Conservation (phyloP, 352 stramenopile species). For the Phytophthora palmivora region DNA sequence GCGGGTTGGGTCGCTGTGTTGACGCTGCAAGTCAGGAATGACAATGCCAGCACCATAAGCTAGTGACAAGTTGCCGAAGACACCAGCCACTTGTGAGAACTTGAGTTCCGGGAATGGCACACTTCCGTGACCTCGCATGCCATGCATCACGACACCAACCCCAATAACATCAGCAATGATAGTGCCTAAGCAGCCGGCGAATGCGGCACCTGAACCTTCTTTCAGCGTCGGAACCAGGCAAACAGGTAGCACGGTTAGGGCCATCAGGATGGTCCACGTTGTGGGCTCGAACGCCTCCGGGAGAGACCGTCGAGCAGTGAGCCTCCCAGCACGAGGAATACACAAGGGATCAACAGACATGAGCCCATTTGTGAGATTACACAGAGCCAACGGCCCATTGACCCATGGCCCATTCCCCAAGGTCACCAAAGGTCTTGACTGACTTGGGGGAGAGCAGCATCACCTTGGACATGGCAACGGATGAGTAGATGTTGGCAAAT, state of each 20-base stretch:
- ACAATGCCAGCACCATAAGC: constrained; percentile 59
- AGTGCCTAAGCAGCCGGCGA: constrained; percentile 52
- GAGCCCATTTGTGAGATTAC: constrained; percentile 49
- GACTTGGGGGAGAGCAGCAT: constrained; percentile 32
- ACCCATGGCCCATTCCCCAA: constrained; percentile 59
- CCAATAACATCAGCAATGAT: constrained; percentile 53
- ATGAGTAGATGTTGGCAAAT: constrained; percentile 35
- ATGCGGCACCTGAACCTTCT: constrained; percentile 46
- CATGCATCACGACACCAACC: constrained; percentile 43
- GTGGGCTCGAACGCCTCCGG: constrained; percentile 44
- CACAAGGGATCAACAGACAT: constrained; percentile 51
- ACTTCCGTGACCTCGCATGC: constrained; percentile 45
- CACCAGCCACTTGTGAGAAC: constrained; percentile 46
- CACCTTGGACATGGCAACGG: constrained; percentile 35
- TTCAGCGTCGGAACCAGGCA: constrained; percentile 61
- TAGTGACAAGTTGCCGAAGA: constrained; percentile 62
- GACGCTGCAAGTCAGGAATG: constrained; percentile 53
- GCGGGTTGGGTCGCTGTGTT: constrained; percentile 53
- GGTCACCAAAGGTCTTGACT: constrained; percentile 58
- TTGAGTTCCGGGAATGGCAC: constrained; percentile 42
- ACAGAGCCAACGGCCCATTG: constrained; percentile 48
- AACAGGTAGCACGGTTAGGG: constrained; percentile 42
- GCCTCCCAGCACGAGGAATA: constrained; percentile 58
- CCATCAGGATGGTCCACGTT: constrained; percentile 59
- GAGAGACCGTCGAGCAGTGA: constrained; percentile 51